These are phyloP conservation scores for Parietaria judaica DNA, from an alignment of 306 rosid genomes.

Conservation along the genomic window DNA sequence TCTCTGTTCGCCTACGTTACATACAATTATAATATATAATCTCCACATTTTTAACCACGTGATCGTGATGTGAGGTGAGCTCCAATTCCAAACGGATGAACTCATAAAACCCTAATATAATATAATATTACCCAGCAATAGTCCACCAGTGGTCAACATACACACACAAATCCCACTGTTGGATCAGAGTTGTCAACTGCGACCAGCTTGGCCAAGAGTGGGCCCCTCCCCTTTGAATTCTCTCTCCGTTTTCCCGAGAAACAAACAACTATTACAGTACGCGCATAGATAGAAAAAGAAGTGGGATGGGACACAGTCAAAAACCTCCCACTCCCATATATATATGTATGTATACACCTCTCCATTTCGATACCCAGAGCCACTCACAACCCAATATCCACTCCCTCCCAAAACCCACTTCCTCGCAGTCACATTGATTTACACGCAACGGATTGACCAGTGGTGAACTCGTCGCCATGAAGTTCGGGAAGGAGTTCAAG, in stretches of 20 bases:
- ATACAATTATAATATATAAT: no score
- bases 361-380: no score
- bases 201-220: neutral
- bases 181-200: neutral
- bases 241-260: neutral
- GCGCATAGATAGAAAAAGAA: neutral
- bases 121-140: no score
- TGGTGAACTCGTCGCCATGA: constrained; percentile 22
- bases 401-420: no score
- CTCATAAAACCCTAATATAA: no score
- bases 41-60: no score
- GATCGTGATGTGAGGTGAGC: no score
- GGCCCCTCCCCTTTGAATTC: neutral
- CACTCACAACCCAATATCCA: no score
- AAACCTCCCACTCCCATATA: neutral
- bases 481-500: constrained; percentile 63
- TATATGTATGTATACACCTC: no score
- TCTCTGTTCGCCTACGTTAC: no score
- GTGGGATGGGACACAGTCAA: neutral
- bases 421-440: neutral
- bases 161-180: neutral
- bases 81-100: no score
- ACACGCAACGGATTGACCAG: neutral
- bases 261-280: neutral
- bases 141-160: no score